Evolutionary conservation across 1,284 basidiomycete genomes (phyloP).

Genomic region (Fomitopsis palustris): DNA sequence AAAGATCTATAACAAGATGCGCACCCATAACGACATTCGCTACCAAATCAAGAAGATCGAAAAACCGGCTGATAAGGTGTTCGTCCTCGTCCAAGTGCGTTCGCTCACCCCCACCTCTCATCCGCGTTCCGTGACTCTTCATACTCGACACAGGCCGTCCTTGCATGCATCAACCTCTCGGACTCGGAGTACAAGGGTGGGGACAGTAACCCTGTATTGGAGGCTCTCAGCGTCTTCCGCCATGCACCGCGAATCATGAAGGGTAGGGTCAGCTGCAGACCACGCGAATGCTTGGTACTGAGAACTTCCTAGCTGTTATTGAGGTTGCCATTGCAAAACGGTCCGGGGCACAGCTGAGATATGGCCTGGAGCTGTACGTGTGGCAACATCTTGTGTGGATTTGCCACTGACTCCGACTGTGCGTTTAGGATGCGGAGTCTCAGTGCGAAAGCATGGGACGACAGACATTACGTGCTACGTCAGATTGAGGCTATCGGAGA

Average conservation of each 20-base stretch:
- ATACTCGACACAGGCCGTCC: slow-evolving; percentile 51
- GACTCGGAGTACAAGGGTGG: slow-evolving; percentile 59
- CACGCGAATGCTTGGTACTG: not conserved
- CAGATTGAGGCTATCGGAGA: slow-evolving; percentile 83
- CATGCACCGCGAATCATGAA: slow-evolving; percentile 65
- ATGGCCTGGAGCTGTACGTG: slow-evolving; percentile 68
- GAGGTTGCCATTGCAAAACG: slow-evolving; percentile 66
- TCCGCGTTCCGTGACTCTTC: not conserved
- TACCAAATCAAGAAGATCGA: slow-evolving; percentile 67
- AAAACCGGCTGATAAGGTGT: slow-evolving; percentile 66
- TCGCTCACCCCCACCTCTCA: not conserved
- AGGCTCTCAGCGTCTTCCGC: slow-evolving; percentile 62
- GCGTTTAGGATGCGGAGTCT: slow-evolving; percentile 60
- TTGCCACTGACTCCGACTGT: not conserved
- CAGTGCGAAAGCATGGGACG: slow-evolving; percentile 82
- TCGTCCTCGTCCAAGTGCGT: slow-evolving; percentile 67
- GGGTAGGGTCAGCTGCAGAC: slow-evolving; percentile 38
- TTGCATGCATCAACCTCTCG: slow-evolving; percentile 68
- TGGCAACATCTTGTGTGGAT: not conserved
- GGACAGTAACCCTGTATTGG: slow-evolving; percentile 69
- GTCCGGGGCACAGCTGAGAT: slow-evolving; percentile 60
- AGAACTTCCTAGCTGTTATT: slow-evolving; percentile 49
- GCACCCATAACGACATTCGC: slow-evolving; percentile 67
- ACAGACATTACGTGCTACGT: slow-evolving; percentile 71
- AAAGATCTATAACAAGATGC: slow-evolving; percentile 62